A percentile compares a stretch with the other conserved stretches of the same genome.
Evolutionary conservation across 176 grass and related monocot genomes (phyloP).

Genomic region (Chloris gayana): DNA sequence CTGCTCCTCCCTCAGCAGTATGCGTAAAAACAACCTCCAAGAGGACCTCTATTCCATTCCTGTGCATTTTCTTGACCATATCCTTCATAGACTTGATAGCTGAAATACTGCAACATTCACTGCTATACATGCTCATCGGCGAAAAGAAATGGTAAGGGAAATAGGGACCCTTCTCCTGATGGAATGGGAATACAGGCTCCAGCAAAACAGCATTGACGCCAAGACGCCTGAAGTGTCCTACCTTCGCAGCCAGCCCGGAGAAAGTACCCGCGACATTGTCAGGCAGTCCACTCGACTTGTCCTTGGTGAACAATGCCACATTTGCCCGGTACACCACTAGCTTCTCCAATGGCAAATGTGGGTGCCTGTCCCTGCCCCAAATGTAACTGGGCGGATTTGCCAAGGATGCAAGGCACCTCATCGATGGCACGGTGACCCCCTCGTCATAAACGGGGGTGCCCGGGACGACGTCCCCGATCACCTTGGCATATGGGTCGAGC

Average conservation of each 20-base stretch:
- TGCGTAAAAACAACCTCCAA: constrained; percentile 81
- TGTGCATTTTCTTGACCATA: constrained; percentile 84
- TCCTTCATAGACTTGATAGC: constrained; percentile 78
- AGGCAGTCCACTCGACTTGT: constrained; percentile 50
- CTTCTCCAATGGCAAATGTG: constrained; percentile 74
- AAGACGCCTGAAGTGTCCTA: constrained; percentile 67
- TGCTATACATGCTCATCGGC: constrained; percentile 49
- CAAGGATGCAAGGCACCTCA: constrained; percentile 63
- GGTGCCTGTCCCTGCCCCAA: constrained; percentile 62
- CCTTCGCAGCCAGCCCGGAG: constrained; percentile 58
- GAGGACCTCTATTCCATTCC: constrained; percentile 77
- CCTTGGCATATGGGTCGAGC: constrained; percentile 83
- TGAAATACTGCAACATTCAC: constrained; percentile 41
- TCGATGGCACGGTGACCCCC: constrained; percentile 41
- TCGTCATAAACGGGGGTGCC: constrained; percentile 39
- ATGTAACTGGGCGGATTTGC: constrained; percentile 38
- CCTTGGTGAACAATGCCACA: constrained; percentile 66
- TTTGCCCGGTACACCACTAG: constrained; percentile 82
- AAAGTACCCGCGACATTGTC: constrained; percentile 56
- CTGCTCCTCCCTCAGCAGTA: constrained; percentile 66
- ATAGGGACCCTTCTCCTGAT: constrained; percentile 75
- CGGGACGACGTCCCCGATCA: constrained; percentile 48
- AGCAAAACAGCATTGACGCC: constrained; percentile 84
- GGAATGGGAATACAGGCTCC: constrained; percentile 82
- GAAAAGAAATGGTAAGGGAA: constrained; percentile 93